Conservation (phyloP, 495 filamentous ascomycete genomes). For the Paragyromitra xinjiangensis region DNA sequence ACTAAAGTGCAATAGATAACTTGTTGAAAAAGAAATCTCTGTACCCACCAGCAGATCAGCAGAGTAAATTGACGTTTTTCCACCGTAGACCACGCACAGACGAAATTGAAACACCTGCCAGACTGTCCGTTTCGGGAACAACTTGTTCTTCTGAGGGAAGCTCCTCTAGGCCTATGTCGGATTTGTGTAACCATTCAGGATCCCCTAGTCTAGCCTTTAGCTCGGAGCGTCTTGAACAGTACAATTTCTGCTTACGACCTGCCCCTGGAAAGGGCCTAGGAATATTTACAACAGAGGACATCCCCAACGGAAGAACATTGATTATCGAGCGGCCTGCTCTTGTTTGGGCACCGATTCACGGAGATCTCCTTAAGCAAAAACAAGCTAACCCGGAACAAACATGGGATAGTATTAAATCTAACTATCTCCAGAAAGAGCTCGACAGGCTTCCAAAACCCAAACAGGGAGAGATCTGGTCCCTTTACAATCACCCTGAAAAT, state of each 20-base stretch:
- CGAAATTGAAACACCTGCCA: constrained; percentile 9
- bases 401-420: constrained; percentile 22
- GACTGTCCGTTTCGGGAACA: not conserved
- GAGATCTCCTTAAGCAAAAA: constrained; percentile 12
- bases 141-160: not conserved
- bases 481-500: constrained; percentile 30
- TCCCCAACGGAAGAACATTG: constrained; percentile 20
- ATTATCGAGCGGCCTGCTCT: constrained; percentile 22
- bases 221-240: constrained; percentile 19
- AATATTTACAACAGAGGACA: constrained; percentile 17
- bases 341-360: constrained; percentile 4
- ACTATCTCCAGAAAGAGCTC: constrained; percentile 31
- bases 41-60: not conserved
- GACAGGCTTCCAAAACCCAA: constrained; percentile 28
- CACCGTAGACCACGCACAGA: not conserved
- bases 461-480: constrained; percentile 34
- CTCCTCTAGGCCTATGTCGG: not conserved
- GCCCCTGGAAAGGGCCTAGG: constrained; percentile 13
- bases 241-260: constrained; percentile 15
- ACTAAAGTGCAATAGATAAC: not conserved
- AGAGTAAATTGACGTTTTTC: constrained; percentile 4
- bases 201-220: not conserved
- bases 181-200: not conserved
- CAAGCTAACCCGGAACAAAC: constrained; percentile 13
- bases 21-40: not conserved